Percentiles rank a stretch among this genome's conserved stretches.
phyloP scores from a whole-genome alignment of 2,329 filamentous ascomycete species.

The Phyllosticta citribraziliensis region DNA sequence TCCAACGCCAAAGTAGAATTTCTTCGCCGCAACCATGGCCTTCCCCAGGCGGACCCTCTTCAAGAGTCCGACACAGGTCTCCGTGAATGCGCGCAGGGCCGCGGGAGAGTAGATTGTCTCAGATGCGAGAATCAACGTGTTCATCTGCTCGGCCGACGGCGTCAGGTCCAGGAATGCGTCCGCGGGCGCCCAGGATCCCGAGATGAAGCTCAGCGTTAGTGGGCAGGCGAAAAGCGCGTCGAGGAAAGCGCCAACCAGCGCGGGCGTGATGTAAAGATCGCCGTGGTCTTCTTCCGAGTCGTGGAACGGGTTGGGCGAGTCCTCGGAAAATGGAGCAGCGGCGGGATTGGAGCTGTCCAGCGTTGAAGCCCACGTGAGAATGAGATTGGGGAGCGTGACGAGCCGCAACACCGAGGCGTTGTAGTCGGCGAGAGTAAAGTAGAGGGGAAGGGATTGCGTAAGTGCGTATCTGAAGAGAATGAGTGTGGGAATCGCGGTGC shows the following conservation, averaged over 20 bases:
- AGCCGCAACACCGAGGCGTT: slow-evolving; percentile 68
- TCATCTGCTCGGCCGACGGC: slow-evolving; percentile 27
- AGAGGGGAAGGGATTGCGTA: slow-evolving; percentile 38
- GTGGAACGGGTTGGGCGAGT: slow-evolving; percentile 14
- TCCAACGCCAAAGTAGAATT: slow-evolving; percentile 75
- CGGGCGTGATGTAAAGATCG: slow-evolving; percentile 55
- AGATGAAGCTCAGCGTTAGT: slow-evolving; percentile 57
- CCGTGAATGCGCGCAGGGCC: slow-evolving; percentile 58
- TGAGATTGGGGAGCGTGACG: slow-evolving; percentile 68
- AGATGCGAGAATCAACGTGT: slow-evolving; percentile 51
- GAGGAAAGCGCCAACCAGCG: slow-evolving; percentile 50
- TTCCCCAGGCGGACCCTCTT: slow-evolving; percentile 43
- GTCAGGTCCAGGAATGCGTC: slow-evolving; percentile 51
- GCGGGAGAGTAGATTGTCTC: slow-evolving; percentile 79
- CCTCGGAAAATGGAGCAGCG: slow-evolving; percentile 11
- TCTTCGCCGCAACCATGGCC: slow-evolving; percentile 65
- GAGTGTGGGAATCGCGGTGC: slow-evolving; percentile 63
- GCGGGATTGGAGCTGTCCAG: slow-evolving; percentile 13
- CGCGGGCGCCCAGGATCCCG: slow-evolving; percentile 59
- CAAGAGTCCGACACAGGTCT: slow-evolving; percentile 54
- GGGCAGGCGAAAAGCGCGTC: slow-evolving; percentile 39
- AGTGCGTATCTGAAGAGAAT: slow-evolving; percentile 58
- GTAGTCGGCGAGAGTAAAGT: slow-evolving; percentile 66
- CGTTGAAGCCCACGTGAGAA: slow-evolving; percentile 51
- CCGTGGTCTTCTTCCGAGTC: slow-evolving; percentile 35